These are phyloP conservation scores for Botrytis hyacinthi DNA, from an alignment of 2,329 filamentous ascomycete genomes.

Conservation along the genomic window DNA sequence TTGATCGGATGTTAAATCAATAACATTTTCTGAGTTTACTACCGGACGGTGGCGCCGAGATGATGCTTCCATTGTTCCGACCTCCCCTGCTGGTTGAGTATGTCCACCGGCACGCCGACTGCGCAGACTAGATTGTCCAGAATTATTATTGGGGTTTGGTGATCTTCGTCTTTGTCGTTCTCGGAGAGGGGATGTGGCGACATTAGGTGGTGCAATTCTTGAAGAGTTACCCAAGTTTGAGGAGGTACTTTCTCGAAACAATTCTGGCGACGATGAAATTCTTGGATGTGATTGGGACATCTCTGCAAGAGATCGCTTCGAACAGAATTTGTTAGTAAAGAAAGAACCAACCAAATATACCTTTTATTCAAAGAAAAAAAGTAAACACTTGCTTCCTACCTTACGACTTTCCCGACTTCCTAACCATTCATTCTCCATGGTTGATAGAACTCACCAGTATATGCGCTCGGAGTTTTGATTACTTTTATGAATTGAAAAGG, in stretches of 20 bases:
- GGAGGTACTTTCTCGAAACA: slow-evolving; percentile 27
- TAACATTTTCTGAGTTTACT: slow-evolving; percentile 36
- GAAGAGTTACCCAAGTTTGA: slow-evolving; percentile 20
- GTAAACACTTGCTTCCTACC: slow-evolving; percentile 13
- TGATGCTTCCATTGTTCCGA: slow-evolving; percentile 32
- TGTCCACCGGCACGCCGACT: neutral
- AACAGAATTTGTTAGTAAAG: slow-evolving; percentile 21
- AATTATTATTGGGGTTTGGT: slow-evolving; percentile 34
- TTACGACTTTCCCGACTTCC: slow-evolving; percentile 16
- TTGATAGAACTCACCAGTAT: neutral
- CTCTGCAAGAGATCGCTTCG: slow-evolving; percentile 34
- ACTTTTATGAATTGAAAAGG: neutral
- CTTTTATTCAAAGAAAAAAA: slow-evolving; percentile 1
- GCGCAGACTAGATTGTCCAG: slow-evolving; percentile 13
- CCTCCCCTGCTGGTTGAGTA: slow-evolving; percentile 19
- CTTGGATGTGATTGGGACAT: slow-evolving; percentile 37
- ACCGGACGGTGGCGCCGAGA: slow-evolving; percentile 32
- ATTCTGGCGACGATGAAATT: slow-evolving; percentile 33
- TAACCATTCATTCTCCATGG: slow-evolving; percentile 15
- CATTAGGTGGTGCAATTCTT: slow-evolving; percentile 22
- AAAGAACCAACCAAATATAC: neutral
- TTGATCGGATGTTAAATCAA: slow-evolving; percentile 38
- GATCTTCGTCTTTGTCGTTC: slow-evolving; percentile 27
- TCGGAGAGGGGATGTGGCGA: slow-evolving; percentile 22
- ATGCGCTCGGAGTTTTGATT: neutral